Evolutionary conservation across 495 filamentous ascomycete species (phyloP), one percentile per base, ranked within the genome.

Genomic region (Talaromyces thailandensis): DNA sequence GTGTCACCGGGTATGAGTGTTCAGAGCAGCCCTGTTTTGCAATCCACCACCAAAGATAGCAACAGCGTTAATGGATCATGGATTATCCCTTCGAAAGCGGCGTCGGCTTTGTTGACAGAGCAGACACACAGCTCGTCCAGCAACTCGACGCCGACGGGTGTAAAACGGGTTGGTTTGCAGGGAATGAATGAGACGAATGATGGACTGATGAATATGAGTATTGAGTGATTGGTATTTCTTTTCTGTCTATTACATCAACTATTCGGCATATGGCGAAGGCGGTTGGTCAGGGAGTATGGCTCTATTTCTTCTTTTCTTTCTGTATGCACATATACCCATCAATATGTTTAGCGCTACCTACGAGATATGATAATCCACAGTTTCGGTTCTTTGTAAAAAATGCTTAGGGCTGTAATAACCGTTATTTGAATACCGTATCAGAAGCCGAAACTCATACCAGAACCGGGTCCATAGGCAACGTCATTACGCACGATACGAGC

Each of bases 181-280:
- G 94, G 94, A 0, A 96, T 98, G 91, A 90, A 80, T 56, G 95
- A 98, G 76, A 94, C 95, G 3, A 89, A 91, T 68, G 94, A 98
- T 75, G 90, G 92, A 23, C 79, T 98, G 65, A 97, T 96, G 90
- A 92, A 94, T 68, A 93, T 98, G 92, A 96, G 90, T 70, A 93
- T 96, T 69, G 92, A 96, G 61, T 82, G 68, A 75, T 2, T 26
- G 29, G n/a, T 59, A 5, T 21, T 14, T 24, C 37, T n/a, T 40
- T 11, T 35, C 6, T 31, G 3, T 11, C 31, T 35, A 11, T 61
- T 62, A 51, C 62, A 8, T 6, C 4, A n/a, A n/a, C n/a, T n/a
- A n/a, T 21, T 48, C 7, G 43, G 18, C 6, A 6, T 9, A 40
- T 40, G 35, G 35, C 14, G 14, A 40, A 40, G 12, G 35, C 14